A percentile compares a stretch with the other conserved stretches of the same genome.
These are phyloP conservation scores for Monosporascus sp. DNA, from an alignment of 2,329 filamentous ascomycete genomes.

Conservation along the genomic window DNA sequence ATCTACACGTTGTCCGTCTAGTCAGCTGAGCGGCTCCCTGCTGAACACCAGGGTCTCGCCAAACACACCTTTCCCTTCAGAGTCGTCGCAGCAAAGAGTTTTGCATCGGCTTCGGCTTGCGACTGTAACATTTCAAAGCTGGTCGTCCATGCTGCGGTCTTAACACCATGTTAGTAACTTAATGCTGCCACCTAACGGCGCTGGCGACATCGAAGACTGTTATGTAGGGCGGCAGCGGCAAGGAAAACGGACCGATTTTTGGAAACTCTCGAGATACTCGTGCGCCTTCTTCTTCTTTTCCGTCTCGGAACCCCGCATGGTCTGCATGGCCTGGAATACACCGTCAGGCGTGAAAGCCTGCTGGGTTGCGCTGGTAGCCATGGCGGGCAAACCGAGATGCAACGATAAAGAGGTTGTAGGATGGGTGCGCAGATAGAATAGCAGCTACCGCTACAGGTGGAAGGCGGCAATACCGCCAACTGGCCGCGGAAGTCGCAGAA, in stretches of 20 bases:
- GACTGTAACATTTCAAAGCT: constrained; percentile 85
- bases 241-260: constrained; percentile 78
- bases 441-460: constrained; percentile 8
- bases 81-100: constrained; percentile 93
- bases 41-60: constrained; percentile 2
- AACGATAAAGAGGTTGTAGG: constrained; percentile 18
- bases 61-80: constrained; percentile 87
- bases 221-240: constrained; percentile 15
- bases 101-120: constrained; percentile 73
- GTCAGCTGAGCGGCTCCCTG: constrained; percentile 12
- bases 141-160: constrained; percentile 88
- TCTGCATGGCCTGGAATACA: constrained; percentile 81
- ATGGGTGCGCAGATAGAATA: constrained; percentile 19
- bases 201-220: constrained; percentile 18
- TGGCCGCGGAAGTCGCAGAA: constrained; percentile 6
- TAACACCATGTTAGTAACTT: constrained; percentile 18
- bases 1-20: constrained; percentile 54
- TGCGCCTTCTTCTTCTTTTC: constrained; percentile 85
- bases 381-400: constrained; percentile 33
- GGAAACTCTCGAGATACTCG: constrained; percentile 86
- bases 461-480: constrained; percentile 10
- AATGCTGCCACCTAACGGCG: background rate
- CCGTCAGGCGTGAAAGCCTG: constrained; percentile 68
- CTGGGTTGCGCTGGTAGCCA: constrained; percentile 62
- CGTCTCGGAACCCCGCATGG: constrained; percentile 82